Conservation (phyloP, 2,329 filamentous ascomycete genomes). For the Ophiocordyceps sinensis region DNA sequence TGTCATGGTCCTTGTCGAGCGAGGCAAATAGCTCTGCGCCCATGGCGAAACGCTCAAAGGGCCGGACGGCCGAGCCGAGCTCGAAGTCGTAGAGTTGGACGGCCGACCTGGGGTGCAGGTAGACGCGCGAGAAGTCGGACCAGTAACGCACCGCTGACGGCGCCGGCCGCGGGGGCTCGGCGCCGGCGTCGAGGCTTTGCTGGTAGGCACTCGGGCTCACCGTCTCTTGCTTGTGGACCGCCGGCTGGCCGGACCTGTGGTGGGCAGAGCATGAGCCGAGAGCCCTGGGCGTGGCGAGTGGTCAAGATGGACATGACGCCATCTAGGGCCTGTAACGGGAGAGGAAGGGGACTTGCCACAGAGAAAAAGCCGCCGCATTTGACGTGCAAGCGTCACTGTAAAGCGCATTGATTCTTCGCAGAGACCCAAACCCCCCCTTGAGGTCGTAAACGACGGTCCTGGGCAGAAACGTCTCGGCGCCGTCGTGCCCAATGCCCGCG, state of each 20-base stretch:
- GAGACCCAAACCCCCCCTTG: conserved; percentile 81
- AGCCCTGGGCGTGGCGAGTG: too few relatives aligned
- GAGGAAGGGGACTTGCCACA: conserved; percentile 16
- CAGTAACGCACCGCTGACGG: conserved; percentile 74
- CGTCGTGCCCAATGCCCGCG: conserved; percentile 66
- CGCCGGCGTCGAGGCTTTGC: conserved; percentile 59
- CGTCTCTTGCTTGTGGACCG: conserved; percentile 52
- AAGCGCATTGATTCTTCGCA: conserved; percentile 76
- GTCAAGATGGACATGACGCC: too few relatives aligned
- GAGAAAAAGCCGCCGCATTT: conserved; percentile 14
- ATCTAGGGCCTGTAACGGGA: not conserved
- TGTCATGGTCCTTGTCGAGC: conserved; percentile 66
- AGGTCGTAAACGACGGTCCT: conserved; percentile 88
- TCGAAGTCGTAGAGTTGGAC: conserved; percentile 82
- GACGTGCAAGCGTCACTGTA: conserved; percentile 42
- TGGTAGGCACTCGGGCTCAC: conserved; percentile 67
- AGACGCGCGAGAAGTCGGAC: conserved; percentile 92
- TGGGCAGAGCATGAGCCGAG: not conserved
- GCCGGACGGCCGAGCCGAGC: conserved; percentile 62
- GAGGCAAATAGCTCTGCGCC: conserved; percentile 63
- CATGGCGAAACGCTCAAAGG: conserved; percentile 81
- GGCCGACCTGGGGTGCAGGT: conserved; percentile 77
- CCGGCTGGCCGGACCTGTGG: conserved; percentile 47
- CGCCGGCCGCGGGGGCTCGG: conserved; percentile 49
- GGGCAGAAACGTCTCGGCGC: conserved; percentile 82